Evolutionary conservation across 208 protist genomes (phyloP).

Genomic region (Leptomonas seymouri): DNA sequence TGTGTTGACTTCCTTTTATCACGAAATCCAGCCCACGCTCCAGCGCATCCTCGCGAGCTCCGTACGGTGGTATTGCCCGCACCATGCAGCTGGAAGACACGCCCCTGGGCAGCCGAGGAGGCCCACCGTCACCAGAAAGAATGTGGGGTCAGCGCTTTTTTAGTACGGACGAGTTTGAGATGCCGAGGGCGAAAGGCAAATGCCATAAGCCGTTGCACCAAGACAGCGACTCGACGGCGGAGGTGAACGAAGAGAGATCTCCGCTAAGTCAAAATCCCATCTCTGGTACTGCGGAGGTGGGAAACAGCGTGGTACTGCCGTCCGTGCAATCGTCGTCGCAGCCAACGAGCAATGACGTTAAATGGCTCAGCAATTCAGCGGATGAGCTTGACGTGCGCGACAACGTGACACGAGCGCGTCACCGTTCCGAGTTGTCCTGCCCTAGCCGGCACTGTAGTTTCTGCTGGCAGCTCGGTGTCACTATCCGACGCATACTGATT

Average conservation of each 20-base stretch:
- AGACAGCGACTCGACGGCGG: neutral
- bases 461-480: constrained; percentile 52
- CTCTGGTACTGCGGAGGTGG: constrained; percentile 1
- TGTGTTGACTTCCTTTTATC: neutral
- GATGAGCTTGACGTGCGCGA: constrained; percentile 21
- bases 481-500: constrained; percentile 55
- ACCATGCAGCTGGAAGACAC: constrained; percentile 1
- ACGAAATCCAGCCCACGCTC: neutral
- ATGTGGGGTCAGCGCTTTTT: neutral
- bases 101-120: neutral
- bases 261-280: constrained; percentile 4
- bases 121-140: neutral
- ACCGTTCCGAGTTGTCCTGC: neutral
- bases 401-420: neutral
- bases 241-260: neutral
- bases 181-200: neutral
- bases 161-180: constrained; percentile 7
- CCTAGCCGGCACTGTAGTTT: constrained; percentile 31
- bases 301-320: neutral
- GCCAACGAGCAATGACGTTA: neutral
- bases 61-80: neutral
- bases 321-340: constrained; percentile 3
- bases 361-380: neutral
- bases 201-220: constrained; percentile 6
- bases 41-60: neutral